Conservation (phyloP, 331 rosid species). For the Pyrus hybrid region DNA sequence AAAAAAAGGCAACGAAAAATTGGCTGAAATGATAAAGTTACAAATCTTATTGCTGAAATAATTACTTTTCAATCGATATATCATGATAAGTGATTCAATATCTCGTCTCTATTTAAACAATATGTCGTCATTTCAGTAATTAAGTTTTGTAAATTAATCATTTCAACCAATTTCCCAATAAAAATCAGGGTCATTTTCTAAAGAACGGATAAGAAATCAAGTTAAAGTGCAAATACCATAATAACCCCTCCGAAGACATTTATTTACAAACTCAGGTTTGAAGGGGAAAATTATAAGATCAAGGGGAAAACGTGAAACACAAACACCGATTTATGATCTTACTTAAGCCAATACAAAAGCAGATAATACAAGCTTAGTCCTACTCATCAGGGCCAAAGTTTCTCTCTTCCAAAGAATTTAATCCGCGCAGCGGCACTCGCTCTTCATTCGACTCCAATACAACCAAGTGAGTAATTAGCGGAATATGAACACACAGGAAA, state of each 20-base stretch:
- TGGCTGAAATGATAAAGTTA: no score
- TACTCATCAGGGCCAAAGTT: background rate
- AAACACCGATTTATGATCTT: background rate
- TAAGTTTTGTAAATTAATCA: no score
- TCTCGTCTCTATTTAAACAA: no score
- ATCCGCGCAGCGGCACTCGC: background rate
- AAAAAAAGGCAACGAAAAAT: no score
- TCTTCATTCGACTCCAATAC: constrained; percentile 1
- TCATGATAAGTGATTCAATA: no score
- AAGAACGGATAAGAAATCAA: background rate
- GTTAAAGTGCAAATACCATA: background rate
- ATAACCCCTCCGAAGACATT: background rate
- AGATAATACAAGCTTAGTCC: background rate
- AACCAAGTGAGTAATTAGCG: constrained; percentile 1
- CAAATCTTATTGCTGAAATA: no score
- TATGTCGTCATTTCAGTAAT: no score
- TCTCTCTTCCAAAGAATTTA: background rate
- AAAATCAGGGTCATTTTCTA: background rate
- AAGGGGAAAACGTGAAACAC: background rate
- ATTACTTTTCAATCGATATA: no score
- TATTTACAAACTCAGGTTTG: constrained; percentile 3
- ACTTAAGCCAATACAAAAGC: constrained; percentile 1
- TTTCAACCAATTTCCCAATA: no score
- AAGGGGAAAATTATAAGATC: background rate
- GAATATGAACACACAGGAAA: constrained; percentile 13